phyloP scores from a whole-genome alignment of 2,329 filamentous ascomycete species.

The Diaporthe caulivora region DNA sequence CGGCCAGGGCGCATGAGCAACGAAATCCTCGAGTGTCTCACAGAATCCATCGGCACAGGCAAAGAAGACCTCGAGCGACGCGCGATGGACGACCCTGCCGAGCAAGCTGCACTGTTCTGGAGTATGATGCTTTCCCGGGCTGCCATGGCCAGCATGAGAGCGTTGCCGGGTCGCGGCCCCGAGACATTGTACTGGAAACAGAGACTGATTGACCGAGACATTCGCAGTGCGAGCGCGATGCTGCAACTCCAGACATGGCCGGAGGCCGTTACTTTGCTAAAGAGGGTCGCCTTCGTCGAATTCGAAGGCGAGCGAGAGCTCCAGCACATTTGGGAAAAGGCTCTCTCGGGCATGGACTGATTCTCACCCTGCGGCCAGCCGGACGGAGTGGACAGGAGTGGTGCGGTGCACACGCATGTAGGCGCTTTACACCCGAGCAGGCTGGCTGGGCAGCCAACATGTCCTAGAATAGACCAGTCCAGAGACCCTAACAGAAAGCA shows the following conservation, averaged over 20 bases:
- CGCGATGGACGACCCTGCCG: background rate
- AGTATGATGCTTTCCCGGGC: background rate
- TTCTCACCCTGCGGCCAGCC: background rate
- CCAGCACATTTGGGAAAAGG: background rate
- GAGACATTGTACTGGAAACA: background rate
- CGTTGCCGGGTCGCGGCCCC: background rate
- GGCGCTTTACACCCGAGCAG: slow-evolving; percentile 18
- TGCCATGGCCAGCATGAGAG: slow-evolving; percentile 11
- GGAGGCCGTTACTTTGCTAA: background rate
- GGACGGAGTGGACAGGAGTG: background rate
- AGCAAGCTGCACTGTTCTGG: slow-evolving; percentile 16
- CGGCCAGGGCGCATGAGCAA: slow-evolving; percentile 54
- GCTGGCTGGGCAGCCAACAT: background rate
- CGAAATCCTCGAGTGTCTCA: slow-evolving; percentile 49
- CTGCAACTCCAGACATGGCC: slow-evolving; percentile 18
- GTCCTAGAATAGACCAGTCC: slow-evolving; percentile 15
- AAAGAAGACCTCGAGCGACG: background rate
- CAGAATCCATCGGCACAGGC: background rate
- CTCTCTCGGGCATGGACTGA: background rate
- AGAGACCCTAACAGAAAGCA: background rate
- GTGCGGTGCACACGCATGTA: background rate
- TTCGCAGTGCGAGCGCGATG: background rate
- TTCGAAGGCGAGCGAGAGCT: slow-evolving; percentile 22
- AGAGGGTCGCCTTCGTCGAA: background rate
- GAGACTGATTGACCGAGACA: background rate